Conservation (phyloP, 208 protist species). For the Crithidia acanthocephali region DNA sequence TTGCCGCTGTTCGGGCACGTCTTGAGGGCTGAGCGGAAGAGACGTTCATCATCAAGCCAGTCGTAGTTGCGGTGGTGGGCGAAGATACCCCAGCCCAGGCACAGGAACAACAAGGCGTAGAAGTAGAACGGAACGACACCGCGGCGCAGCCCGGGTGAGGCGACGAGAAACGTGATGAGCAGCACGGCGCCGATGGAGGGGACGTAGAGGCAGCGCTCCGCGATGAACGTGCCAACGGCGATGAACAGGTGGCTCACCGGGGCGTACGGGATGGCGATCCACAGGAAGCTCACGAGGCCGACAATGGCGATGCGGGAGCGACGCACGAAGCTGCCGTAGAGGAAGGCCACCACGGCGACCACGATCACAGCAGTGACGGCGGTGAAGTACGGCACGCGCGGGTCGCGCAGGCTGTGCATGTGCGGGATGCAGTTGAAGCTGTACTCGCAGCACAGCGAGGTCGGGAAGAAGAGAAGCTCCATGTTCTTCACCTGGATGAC, state of each 20-base stretch:
- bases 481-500: constrained; percentile 85
- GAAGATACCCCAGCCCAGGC: constrained; percentile 39
- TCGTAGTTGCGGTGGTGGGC: constrained; percentile 47
- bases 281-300: constrained; percentile 41
- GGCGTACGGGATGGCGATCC: constrained; percentile 75
- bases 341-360: neutral
- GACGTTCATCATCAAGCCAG: constrained; percentile 47
- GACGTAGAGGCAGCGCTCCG: constrained; percentile 89
- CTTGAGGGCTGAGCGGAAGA: constrained; percentile 47
- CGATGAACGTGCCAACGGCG: constrained; percentile 81
- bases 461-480: constrained; percentile 83
- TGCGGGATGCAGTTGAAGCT: constrained; percentile 89
- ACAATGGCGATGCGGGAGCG: constrained; percentile 24
- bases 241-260: constrained; percentile 90
- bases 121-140: constrained; percentile 18
- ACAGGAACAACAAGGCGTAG: constrained; percentile 34
- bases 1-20: constrained; percentile 70
- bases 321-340: constrained; percentile 27
- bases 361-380: constrained; percentile 22
- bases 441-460: constrained; percentile 88
- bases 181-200: constrained; percentile 45
- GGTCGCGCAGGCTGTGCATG: constrained; percentile 43
- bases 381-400: constrained; percentile 37
- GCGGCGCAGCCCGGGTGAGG: constrained; percentile 16
- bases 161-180: constrained; percentile 31